These are phyloP conservation scores for Catharanthus roseus DNA, from an alignment of 257 asterid genomes.

Conservation along the genomic window DNA sequence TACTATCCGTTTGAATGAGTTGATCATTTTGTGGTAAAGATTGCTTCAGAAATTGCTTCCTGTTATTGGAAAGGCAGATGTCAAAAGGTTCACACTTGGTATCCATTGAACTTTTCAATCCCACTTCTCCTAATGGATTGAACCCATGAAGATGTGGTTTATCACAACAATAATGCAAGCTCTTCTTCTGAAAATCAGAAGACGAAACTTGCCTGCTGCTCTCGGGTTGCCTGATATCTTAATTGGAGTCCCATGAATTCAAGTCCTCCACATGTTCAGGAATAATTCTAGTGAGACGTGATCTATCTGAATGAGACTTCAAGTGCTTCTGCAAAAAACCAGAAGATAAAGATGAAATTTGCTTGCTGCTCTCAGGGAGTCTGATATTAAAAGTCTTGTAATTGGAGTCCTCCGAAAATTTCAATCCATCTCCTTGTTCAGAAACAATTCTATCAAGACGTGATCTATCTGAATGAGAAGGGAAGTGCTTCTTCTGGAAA, in stretches of 20 bases:
- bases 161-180: constrained; percentile 4
- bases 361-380: constrained; percentile 16
- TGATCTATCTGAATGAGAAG: constrained; percentile 8
- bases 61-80: constrained; percentile 35
- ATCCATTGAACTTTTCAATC: constrained; percentile 3
- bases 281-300: neutral
- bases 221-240: constrained; percentile 42
- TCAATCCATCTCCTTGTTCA: constrained; percentile 5
- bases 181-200: constrained; percentile 23
- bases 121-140: constrained; percentile 12
- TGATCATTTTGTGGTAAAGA: constrained; percentile 5
- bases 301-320: constrained; percentile 9
- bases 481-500: no score
- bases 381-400: constrained; percentile 44
- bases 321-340: constrained; percentile 19
- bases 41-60: neutral
- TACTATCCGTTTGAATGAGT: neutral
- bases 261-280: constrained; percentile 11
- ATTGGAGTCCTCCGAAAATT: constrained; percentile 2
- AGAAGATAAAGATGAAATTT: constrained; percentile 15
- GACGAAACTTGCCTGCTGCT: constrained; percentile 16
- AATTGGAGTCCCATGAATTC: constrained; percentile 1
- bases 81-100: constrained; percentile 32
- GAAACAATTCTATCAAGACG: neutral
- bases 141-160: neutral